phyloP scores from a whole-genome alignment of 805 yeast genomes.

The Komagataella phaffii region DNA sequence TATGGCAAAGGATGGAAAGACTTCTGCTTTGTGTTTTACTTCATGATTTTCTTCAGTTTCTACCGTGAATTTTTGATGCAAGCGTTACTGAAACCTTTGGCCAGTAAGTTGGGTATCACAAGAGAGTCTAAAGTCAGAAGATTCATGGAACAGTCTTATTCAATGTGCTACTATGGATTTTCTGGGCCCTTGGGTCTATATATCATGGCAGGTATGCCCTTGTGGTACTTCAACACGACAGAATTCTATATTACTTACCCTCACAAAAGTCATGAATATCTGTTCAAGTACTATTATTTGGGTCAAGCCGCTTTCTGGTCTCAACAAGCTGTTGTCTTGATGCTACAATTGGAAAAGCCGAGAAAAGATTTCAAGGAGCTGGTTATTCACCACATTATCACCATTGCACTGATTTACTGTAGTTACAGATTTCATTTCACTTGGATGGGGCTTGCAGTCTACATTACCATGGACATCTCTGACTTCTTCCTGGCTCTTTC shows the following conservation, averaged over 20 bases:
- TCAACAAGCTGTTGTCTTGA: constrained; percentile 79
- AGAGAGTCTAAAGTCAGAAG: constrained; percentile 51
- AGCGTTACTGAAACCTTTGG: constrained; percentile 60
- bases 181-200: constrained; percentile 81
- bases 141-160: constrained; percentile 88
- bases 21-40: constrained; percentile 62
- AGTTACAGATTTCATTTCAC: constrained; percentile 93
- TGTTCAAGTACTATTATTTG: constrained; percentile 71
- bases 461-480: constrained; percentile 91
- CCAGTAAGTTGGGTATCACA: constrained; percentile 35
- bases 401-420: constrained; percentile 73
- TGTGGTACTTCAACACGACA: constrained; percentile 83
- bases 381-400: constrained; percentile 85
- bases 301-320: constrained; percentile 97
- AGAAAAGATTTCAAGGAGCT: constrained; percentile 88
- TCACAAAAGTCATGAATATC: constrained; percentile 56
- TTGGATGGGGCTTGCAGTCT: constrained; percentile 86
- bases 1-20: constrained; percentile 88
- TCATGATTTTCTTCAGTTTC: constrained; percentile 82
- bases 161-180: constrained; percentile 65
- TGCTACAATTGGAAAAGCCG: constrained; percentile 83
- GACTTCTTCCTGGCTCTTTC: constrained; percentile 80
- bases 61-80: constrained; percentile 88
- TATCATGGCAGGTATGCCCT: constrained; percentile 71
- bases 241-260: constrained; percentile 77